Conservation (phyloP, 192 early-diverging fungal genomes). For the Linnemannia elongata region DNA sequence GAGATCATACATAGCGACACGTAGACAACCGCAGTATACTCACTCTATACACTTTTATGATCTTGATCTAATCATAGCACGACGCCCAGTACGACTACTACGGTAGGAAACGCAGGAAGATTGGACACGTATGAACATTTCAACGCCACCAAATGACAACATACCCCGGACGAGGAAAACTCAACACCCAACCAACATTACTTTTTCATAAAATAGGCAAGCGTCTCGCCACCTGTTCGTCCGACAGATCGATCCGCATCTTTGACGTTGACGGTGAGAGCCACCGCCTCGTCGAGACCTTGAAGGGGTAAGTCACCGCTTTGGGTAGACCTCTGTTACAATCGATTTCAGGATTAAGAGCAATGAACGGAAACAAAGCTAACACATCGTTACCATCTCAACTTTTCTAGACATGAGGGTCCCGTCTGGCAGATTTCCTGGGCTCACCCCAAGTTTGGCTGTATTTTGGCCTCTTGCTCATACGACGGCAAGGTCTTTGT, state of each 20-base stretch:
- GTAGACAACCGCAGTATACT: neutral
- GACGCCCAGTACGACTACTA: constrained; percentile 76
- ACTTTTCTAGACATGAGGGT: constrained; percentile 84
- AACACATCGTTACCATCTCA: neutral
- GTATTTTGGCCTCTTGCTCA: constrained; percentile 94
- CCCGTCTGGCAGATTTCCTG: constrained; percentile 99
- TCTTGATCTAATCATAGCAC: constrained; percentile 58
- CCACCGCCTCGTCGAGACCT: constrained; percentile 75
- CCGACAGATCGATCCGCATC: constrained; percentile 93
- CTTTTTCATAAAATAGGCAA: constrained; percentile 72
- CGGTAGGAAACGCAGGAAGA: constrained; percentile 17
- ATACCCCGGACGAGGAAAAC: neutral
- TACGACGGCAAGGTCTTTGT: constrained; percentile 97
- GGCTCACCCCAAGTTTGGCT: constrained; percentile 99
- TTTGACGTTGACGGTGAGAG: constrained; percentile 89
- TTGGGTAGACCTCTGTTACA: neutral
- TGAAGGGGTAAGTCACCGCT: constrained; percentile 73
- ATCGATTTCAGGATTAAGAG: neutral
- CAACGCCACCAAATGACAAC: neutral
- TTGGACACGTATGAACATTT: neutral
- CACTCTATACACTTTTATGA: neutral
- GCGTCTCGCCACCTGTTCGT: constrained; percentile 97
- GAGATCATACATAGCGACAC: neutral
- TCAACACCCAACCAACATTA: neutral
- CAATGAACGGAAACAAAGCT: constrained; percentile 57